phyloP scores from a whole-genome alignment of 768 basidiomycete species.

The Rubroboletus pulcherrimus region DNA sequence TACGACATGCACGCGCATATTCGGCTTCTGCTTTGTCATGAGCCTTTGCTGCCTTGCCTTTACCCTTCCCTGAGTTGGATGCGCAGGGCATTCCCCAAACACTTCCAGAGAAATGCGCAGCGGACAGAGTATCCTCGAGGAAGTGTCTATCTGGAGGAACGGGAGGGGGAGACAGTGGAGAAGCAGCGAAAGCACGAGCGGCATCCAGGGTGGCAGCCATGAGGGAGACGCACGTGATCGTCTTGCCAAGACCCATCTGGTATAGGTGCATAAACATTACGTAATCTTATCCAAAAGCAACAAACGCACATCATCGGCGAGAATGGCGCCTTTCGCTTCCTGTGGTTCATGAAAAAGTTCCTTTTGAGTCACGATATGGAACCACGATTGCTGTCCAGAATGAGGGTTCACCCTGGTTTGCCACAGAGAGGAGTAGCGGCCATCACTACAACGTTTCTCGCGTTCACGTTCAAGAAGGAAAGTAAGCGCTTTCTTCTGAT shows the following conservation, averaged over 20 bases:
- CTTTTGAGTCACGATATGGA: constrained; percentile 79
- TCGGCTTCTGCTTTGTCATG: constrained; percentile 73
- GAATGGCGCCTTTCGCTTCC: constrained; percentile 81
- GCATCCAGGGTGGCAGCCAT: constrained; percentile 80
- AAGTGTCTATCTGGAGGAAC: constrained; percentile 37
- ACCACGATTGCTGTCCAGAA: constrained; percentile 56
- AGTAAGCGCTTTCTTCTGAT: constrained; percentile 96
- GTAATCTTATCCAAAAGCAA: constrained; percentile 8
- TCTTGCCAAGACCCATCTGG: constrained; percentile 98
- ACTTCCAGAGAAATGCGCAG: constrained; percentile 66
- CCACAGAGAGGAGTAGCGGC: constrained; percentile 71
- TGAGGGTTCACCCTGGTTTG: constrained; percentile 50
- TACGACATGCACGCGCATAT: constrained; percentile 64
- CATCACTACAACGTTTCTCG: constrained; percentile 55
- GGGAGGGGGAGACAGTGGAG: constrained; percentile 46
- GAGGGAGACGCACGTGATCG: constrained; percentile 91
- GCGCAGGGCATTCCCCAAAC: constrained; percentile 83
- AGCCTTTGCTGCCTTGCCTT: constrained; percentile 61
- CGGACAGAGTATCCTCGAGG: constrained; percentile 35
- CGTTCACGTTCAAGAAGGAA: constrained; percentile 89
- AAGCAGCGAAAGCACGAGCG: constrained; percentile 61
- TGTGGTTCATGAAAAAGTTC: constrained; percentile 63
- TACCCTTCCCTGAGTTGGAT: constrained; percentile 45
- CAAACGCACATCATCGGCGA: constrained; percentile 90
- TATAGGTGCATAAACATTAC: constrained; percentile 11